A percentile compares a stretch with the other conserved stretches of the same genome.
Evolutionary conservation across 2,329 filamentous ascomycete genomes (phyloP).

Genomic region (Alternaria panax): DNA sequence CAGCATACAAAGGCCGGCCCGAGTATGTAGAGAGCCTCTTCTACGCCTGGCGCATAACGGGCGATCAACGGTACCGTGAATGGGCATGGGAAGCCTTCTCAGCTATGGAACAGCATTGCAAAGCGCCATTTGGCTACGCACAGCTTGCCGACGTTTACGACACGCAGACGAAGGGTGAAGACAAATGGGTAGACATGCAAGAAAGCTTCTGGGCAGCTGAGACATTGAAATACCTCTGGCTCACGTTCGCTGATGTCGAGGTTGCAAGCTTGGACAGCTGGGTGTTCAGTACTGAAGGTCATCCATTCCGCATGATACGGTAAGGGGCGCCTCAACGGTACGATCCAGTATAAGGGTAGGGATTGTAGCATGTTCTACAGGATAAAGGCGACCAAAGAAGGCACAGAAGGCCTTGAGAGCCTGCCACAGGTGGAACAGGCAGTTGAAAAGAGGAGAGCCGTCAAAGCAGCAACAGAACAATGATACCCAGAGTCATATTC

Average conservation of each 20-base stretch:
- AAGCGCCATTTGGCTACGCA: conserved; percentile 50
- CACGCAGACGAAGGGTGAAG: conserved; percentile 24
- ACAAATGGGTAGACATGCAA: conserved; percentile 47
- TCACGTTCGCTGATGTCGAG: conserved; percentile 49
- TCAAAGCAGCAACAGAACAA: background rate
- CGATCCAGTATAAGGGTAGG: background rate
- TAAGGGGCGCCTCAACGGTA: conserved; percentile 13
- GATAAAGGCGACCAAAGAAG: background rate
- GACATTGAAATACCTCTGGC: conserved; percentile 52
- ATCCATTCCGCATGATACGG: conserved; percentile 51
- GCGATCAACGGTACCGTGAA: conserved; percentile 49
- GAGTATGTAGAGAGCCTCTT: conserved; percentile 53
- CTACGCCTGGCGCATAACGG: conserved; percentile 53
- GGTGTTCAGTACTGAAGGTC: conserved; percentile 56
- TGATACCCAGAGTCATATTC: background rate
- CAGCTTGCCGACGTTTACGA: conserved; percentile 48
- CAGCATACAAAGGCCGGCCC: conserved; percentile 47
- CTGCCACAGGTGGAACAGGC: background rate
- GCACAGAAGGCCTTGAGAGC: background rate
- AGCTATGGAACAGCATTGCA: conserved; percentile 48
- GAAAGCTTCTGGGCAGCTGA: conserved; percentile 52
- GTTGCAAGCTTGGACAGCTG: conserved; percentile 51
- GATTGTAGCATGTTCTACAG: background rate
- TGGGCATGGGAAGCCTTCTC: conserved; percentile 54
- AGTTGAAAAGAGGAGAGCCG: background rate